Evolutionary conservation across 2,329 filamentous ascomycete genomes (phyloP).

Genomic region (Sphaerulina populicola): DNA sequence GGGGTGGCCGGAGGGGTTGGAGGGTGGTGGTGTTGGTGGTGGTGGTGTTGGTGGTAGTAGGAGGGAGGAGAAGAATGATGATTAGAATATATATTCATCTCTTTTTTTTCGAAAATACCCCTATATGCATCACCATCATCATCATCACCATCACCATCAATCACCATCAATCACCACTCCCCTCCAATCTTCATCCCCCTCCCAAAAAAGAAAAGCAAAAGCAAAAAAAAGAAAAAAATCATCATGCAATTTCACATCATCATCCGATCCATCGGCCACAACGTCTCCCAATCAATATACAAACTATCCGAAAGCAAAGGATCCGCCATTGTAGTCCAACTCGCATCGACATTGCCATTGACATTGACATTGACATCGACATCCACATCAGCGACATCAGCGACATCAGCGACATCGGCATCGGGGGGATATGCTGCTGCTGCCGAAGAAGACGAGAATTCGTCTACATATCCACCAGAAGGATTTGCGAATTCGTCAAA

Average conservation of each 20-base stretch:
- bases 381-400: no score
- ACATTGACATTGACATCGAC: no score
- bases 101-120: no score
- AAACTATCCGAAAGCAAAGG: slow-evolving; percentile 12
- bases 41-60: background rate
- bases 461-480: background rate
- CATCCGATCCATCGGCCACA: slow-evolving; percentile 14
- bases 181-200: background rate
- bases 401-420: background rate
- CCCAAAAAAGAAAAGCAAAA: no score
- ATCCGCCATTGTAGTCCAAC: slow-evolving; percentile 2
- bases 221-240: no score
- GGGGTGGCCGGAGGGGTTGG: slow-evolving; percentile 10
- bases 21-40: no score
- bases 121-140: no score
- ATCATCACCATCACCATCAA: no score
- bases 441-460: background rate
- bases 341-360: background rate
- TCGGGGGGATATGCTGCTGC: background rate
- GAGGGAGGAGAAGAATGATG: background rate
- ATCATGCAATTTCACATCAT: slow-evolving; percentile 2
- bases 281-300: slow-evolving; percentile 15
- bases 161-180: background rate
- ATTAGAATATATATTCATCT: no score
- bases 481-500: no score